Evolutionary conservation across 176 grass and related monocot species (phyloP).

Genomic region (Phoenix dactylifera): DNA sequence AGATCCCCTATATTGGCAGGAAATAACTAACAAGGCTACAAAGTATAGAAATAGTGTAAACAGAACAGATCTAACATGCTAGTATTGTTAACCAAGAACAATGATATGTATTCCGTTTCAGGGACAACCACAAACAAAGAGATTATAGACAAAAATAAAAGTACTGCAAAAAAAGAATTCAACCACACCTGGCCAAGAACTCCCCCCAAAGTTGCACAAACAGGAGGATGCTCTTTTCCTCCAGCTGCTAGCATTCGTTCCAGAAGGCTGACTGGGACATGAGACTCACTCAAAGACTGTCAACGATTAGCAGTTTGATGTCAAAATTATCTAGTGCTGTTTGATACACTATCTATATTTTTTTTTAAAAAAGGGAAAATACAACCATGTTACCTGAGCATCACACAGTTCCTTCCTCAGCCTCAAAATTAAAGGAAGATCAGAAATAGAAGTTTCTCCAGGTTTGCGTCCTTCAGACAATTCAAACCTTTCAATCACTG

Average conservation of each 20-base stretch:
- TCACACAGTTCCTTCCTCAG: constrained; percentile 70
- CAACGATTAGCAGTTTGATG: constrained; percentile 5
- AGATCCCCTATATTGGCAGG: too few relatives aligned
- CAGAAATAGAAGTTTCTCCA: constrained; percentile 50
- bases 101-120: too few relatives aligned
- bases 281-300: constrained; percentile 73
- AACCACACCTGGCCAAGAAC: constrained; percentile 82
- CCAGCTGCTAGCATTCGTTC: constrained; percentile 62
- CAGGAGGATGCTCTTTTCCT: constrained; percentile 68
- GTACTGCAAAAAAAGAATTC: not conserved
- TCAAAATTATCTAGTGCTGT: too few relatives aligned
- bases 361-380: constrained; percentile 2
- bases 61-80: too few relatives aligned
- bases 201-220: constrained; percentile 89
- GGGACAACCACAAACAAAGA: too few relatives aligned
- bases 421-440: constrained; percentile 55
- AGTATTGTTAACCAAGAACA: too few relatives aligned
- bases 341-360: too few relatives aligned
- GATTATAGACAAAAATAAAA: too few relatives aligned
- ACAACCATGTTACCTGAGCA: constrained; percentile 40
- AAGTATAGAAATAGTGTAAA: too few relatives aligned
- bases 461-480: constrained; percentile 41
- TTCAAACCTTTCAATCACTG: constrained; percentile 85
- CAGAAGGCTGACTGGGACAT: constrained; percentile 48
- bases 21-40: too few relatives aligned